Evolutionary conservation across 1,284 basidiomycete species (phyloP), one percentile per base, ranked within the genome.

Genomic region (Gastroboletus turbinatus): DNA sequence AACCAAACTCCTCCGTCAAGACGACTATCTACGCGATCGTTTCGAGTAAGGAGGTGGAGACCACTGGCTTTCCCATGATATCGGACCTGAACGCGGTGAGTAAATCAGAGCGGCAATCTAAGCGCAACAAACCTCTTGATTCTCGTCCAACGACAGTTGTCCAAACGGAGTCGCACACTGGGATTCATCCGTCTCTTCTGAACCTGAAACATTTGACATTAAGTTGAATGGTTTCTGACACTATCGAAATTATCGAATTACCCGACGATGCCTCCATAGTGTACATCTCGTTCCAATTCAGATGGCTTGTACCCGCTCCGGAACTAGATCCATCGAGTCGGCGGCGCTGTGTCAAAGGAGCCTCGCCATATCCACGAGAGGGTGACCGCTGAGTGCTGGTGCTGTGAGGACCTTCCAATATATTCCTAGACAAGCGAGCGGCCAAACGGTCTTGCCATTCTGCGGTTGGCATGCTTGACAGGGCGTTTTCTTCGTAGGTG

Each of bases 101-200:
- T 38, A 52, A 50, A 52, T 19, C 21, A 33, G 8, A 50, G 17
- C n/a, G 21, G 23, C 35, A 42, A 46, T 46, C 10, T 16, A 36
- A 32, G 39, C 27, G 4, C 5, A 59, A 65, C 17, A 11, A 60
- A 87, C 88, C 75, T 94, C 89, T 65, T 83, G 81, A 66, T 92
- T 85, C 67, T 94, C 91, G 61, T 93, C 88, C 42, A 94, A 73
- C 3, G 89, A 90, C n/a, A 94, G 70, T 63, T 89, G 85, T 4
- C 92, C 90, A 42, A 86, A 75, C n/a, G 81, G 76, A 58, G 70
- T 71, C 1, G 57, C 53, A 36, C 57, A 64, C n/a, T 65, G 55
- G 6, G 60, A 65, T 21, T 62, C 72, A 42, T 71, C 70, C 6
- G 58, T 55, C 40, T 65, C 62, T 19, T 57, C 68, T 29, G 64